Conservation (phyloP, 176 grass and related monocot species). For the Oryza brachyantha region DNA sequence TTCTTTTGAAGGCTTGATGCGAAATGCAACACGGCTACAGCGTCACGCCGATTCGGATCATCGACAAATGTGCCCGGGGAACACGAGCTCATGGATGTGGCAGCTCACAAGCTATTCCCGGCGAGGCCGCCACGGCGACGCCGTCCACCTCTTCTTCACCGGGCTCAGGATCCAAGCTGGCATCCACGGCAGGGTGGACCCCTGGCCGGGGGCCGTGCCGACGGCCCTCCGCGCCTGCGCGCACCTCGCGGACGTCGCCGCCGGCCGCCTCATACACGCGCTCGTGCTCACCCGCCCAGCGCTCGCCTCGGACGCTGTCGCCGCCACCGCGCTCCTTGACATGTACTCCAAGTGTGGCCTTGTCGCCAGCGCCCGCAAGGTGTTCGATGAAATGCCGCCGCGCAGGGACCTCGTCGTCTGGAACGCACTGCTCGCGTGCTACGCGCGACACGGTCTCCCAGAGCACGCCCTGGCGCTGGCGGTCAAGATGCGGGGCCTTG, state of each 20-base stretch:
- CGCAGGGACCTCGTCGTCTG: slow-evolving; percentile 46
- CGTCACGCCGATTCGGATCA: not conserved
- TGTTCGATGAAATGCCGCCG: slow-evolving; percentile 54
- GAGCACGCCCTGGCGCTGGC: slow-evolving; percentile 41
- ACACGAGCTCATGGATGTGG: slow-evolving; percentile 40
- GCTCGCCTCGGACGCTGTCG: slow-evolving; percentile 43
- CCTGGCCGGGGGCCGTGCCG: slow-evolving; percentile 41
- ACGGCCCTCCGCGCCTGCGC: slow-evolving; percentile 52
- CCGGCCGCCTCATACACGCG: slow-evolving; percentile 43
- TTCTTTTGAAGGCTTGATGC: not conserved
- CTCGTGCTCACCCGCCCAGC: slow-evolving; percentile 29
- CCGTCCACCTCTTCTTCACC: slow-evolving; percentile 55
- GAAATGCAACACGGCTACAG: not conserved
- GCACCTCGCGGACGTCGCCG: slow-evolving; percentile 33
- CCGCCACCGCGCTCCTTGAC: slow-evolving; percentile 46
- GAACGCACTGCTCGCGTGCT: slow-evolving; percentile 66
- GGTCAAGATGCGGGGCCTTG: slow-evolving; percentile 50
- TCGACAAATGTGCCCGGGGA: slow-evolving; percentile 12
- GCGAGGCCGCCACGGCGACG: slow-evolving; percentile 36
- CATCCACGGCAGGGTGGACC: not conserved
- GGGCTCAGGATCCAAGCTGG: slow-evolving; percentile 8
- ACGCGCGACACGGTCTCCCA: slow-evolving; percentile 40
- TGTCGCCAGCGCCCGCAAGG: slow-evolving; percentile 38
- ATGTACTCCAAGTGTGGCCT: slow-evolving; percentile 63
- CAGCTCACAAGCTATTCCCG: slow-evolving; percentile 47